Percentiles rank a stretch among this genome's conserved stretches.
Evolutionary conservation across 306 rosid species (phyloP).

Genomic region (Prunus mira): DNA sequence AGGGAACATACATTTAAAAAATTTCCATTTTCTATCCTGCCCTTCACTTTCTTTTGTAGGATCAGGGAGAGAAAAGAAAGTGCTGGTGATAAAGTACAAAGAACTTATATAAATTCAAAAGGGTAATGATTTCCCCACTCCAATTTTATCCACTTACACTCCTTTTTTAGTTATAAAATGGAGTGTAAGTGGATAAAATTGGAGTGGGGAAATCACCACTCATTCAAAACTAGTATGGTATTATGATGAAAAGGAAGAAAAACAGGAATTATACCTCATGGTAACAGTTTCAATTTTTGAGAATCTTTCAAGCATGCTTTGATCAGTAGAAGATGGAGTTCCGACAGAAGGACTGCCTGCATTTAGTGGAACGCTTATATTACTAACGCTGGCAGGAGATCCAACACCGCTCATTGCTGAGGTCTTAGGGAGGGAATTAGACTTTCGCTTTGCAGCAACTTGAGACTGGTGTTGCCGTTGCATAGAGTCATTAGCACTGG

Average conservation of each 20-base stretch:
- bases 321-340: slow-evolving; percentile 53
- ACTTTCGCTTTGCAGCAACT: slow-evolving; percentile 59
- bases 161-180: no score
- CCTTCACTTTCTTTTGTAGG: background rate
- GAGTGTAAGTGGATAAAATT: no score
- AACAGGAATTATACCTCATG: slow-evolving; percentile 49
- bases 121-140: no score
- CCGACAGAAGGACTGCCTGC: slow-evolving; percentile 85
- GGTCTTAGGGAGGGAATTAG: slow-evolving; percentile 80
- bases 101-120: background rate
- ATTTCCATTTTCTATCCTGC: background rate
- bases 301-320: slow-evolving; percentile 64
- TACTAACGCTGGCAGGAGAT: slow-evolving; percentile 90
- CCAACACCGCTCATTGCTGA: slow-evolving; percentile 73
- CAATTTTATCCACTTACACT: no score
- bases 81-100: background rate
- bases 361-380: slow-evolving; percentile 57
- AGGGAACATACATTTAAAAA: background rate
- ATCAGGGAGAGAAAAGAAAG: background rate
- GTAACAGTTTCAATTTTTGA: slow-evolving; percentile 71
- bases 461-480: slow-evolving; percentile 90
- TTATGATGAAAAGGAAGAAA: slow-evolving; percentile 11
- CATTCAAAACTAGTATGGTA: background rate
- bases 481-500: slow-evolving; percentile 70
- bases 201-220: no score